These are phyloP conservation scores for Trichoderma pleuroti DNA, from an alignment of 2,329 filamentous ascomycete genomes.

Conservation along the genomic window DNA sequence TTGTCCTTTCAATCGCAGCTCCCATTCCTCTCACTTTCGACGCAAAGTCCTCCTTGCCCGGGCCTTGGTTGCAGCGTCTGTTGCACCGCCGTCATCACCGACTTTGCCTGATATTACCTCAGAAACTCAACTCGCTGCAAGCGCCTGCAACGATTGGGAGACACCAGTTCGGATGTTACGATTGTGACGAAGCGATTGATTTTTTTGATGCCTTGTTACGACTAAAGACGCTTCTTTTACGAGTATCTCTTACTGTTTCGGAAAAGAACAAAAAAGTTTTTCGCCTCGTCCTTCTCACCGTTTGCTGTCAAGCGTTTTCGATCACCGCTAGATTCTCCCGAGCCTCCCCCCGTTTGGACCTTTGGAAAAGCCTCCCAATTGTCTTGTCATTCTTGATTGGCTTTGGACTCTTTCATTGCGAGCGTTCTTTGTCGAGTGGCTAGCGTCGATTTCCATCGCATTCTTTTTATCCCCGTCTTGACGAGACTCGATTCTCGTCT, in stretches of 20 bases:
- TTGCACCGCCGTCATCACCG: slow-evolving; percentile 14
- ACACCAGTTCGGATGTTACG: slow-evolving; percentile 23
- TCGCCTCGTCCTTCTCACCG: slow-evolving; percentile 6
- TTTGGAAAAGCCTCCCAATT: slow-evolving; percentile 6
- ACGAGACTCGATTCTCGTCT: slow-evolving; percentile 6
- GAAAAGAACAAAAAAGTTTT: slow-evolving; percentile 18
- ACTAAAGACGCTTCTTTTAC: slow-evolving; percentile 27
- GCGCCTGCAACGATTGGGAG: slow-evolving; percentile 2
- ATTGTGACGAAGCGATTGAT: slow-evolving; percentile 23
- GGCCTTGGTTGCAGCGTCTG: background rate
- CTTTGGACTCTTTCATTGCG: slow-evolving; percentile 13
- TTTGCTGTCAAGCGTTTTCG: slow-evolving; percentile 15
- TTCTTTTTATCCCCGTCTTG: background rate
- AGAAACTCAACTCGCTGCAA: background rate
- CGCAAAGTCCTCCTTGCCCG: slow-evolving; percentile 5
- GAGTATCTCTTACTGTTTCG: slow-evolving; percentile 20
- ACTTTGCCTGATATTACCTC: slow-evolving; percentile 10
- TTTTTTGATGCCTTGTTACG: slow-evolving; percentile 31
- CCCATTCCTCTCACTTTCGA: slow-evolving; percentile 15
- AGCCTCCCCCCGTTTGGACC: background rate
- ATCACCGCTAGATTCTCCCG: slow-evolving; percentile 1
- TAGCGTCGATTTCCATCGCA: slow-evolving; percentile 8
- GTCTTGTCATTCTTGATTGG: slow-evolving; percentile 2
- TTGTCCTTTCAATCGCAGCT: slow-evolving; percentile 11
- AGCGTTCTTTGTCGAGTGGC: slow-evolving; percentile 9